Percentiles rank a stretch among this genome's conserved stretches.
These are phyloP conservation scores for Brassica incana DNA, from an alignment of 345 rosid genomes.

Conservation along the genomic window DNA sequence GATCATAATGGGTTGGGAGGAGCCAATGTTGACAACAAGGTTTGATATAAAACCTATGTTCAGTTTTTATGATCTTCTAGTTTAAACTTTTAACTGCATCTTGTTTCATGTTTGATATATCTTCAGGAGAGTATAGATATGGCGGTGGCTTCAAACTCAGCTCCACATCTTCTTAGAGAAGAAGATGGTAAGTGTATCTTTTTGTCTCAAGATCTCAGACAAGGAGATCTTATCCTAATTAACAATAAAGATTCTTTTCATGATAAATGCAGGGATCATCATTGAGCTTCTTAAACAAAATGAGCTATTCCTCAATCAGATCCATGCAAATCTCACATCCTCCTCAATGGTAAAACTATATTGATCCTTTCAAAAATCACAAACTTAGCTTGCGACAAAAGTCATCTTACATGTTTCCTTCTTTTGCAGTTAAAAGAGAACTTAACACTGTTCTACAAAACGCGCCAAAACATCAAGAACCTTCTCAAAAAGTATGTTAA, in stretches of 20 bases:
- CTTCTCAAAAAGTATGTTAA: constrained; percentile 47
- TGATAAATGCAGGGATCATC: constrained; percentile 17
- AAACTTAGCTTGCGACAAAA: not conserved
- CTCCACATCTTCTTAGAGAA: not conserved
- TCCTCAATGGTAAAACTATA: not conserved
- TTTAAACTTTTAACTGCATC: not conserved
- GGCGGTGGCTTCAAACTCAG: constrained; percentile 13
- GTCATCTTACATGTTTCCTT: not conserved
- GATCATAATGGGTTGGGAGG: constrained; percentile 54
- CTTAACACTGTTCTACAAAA: constrained; percentile 43
- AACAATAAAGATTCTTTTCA: not conserved
- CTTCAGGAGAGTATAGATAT: constrained; percentile 13
- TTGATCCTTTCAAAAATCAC: not conserved
- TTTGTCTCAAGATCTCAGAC: not conserved
- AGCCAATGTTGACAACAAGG: not conserved
- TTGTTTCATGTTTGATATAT: not conserved
- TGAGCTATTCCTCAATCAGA: constrained; percentile 46
- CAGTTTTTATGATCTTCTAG: not conserved
- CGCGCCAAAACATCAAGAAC: constrained; percentile 41
- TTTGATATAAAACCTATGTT: not conserved
- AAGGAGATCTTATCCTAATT: not conserved
- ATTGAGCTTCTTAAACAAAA: constrained; percentile 68
- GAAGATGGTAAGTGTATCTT: constrained; percentile 12
- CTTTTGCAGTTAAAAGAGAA: constrained; percentile 48
- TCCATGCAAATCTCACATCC: constrained; percentile 28